Conservation (phyloP, 305 asterid genomes). For the Coffea humblotiana region DNA sequence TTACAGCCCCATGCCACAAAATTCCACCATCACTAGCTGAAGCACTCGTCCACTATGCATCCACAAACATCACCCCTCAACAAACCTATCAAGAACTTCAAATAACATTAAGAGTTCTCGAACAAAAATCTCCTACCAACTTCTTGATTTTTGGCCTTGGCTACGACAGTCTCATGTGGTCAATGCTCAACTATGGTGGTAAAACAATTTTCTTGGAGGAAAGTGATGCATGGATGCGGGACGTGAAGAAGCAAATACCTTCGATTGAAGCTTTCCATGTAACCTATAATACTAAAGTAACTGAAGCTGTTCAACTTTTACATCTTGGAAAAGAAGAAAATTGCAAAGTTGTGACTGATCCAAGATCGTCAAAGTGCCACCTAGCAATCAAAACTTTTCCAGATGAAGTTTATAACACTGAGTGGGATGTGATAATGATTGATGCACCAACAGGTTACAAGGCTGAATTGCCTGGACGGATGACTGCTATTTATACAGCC, state of each 20-base stretch:
- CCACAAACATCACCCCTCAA: constrained; percentile 73
- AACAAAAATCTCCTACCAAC: constrained; percentile 68
- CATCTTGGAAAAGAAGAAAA: constrained; percentile 41
- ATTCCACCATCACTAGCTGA: constrained; percentile 59
- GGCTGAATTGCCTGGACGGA: constrained; percentile 67
- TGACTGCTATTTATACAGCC: constrained; percentile 77
- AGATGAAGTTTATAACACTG: constrained; percentile 47
- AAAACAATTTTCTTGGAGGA: constrained; percentile 78
- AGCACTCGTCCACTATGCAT: constrained; percentile 67
- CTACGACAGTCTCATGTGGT: constrained; percentile 85
- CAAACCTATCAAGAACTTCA: constrained; percentile 70
- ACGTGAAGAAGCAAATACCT: constrained; percentile 45
- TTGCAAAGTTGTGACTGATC: constrained; percentile 53
- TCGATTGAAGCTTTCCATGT: constrained; percentile 64
- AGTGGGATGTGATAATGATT: constrained; percentile 87
- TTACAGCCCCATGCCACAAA: constrained; percentile 45
- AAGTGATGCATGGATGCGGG: constrained; percentile 52
- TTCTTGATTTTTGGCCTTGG: constrained; percentile 79
- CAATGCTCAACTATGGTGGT: constrained; percentile 67
- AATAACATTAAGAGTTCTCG: constrained; percentile 54
- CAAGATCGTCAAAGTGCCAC: constrained; percentile 64
- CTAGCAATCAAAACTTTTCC: constrained; percentile 61
- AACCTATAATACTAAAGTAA: constrained; percentile 47
- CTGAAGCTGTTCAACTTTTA: constrained; percentile 58
- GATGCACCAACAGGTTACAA: constrained; percentile 75